phyloP scores from a whole-genome alignment of 495 filamentous ascomycete species.

The Xylaria flabelliformis region DNA sequence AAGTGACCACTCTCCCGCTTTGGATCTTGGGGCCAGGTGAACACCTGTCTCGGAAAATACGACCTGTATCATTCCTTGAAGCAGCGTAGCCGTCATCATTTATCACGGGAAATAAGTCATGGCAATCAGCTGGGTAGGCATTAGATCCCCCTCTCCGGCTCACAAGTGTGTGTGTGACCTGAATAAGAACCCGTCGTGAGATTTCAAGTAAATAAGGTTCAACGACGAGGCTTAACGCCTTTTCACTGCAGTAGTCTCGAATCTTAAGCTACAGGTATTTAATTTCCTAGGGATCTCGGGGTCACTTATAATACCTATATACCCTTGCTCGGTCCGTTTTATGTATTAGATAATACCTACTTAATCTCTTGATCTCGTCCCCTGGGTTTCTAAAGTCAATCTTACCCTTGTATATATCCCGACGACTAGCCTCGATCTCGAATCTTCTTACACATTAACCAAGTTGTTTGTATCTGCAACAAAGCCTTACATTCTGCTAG shows the following conservation, averaged over 20 bases:
- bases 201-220: constrained; percentile 17
- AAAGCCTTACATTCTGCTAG: not conserved
- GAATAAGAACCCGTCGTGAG: constrained; percentile 18
- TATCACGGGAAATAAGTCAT: not conserved
- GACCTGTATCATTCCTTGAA: constrained; percentile 2
- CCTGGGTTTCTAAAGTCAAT: constrained; percentile 7
- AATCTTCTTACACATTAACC: constrained; percentile 9
- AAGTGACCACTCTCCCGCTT: constrained; percentile 25
- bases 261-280: not conserved
- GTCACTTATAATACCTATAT: not conserved
- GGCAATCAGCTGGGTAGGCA: not conserved
- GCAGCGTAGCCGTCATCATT: not conserved
- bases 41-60: constrained; percentile 17
- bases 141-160: not conserved
- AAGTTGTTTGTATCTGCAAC: not conserved
- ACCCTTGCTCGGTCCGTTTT: constrained; percentile 10
- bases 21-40: constrained; percentile 16
- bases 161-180: not conserved
- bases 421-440: constrained; percentile 5
- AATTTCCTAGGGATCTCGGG: not conserved
- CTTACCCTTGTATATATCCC: constrained; percentile 15
- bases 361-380: constrained; percentile 7
- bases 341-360: constrained; percentile 7
- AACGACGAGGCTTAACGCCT: not conserved
- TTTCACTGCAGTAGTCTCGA: constrained; percentile 14